Evolutionary conservation across 306 rosid species (phyloP), one percentile per base, ranked within the genome.

Genomic region (Dicorynia guianensis): DNA sequence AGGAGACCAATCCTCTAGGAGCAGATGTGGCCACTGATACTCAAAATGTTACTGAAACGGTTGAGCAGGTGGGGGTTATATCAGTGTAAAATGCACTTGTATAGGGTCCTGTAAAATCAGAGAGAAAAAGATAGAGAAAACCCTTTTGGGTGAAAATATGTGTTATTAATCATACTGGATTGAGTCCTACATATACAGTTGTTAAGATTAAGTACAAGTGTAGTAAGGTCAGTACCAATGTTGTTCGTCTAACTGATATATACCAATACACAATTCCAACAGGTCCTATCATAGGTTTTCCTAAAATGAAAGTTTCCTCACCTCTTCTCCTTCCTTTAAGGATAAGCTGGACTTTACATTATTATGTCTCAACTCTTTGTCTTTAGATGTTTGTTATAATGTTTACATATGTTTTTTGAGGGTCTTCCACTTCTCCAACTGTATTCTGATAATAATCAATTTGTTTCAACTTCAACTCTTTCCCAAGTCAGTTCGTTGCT

Each of bases 1-100:
- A 85, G 80, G 77, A 85, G 66, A 53, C 78, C 4, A 77, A 53
- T 53, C 69, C 82, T 82, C 87, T 84, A 78, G 93, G 68, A 56
- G 84, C 42, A 38, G 86, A 67, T n/a, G 30, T 62, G 30, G 74
- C 59, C 18, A 33, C 74, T 43, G 84, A 85, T 71, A 80, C 87
- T 70, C 71, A 80, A 81, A 67, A 79, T 58, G 80, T 68, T 48
- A 61, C 81, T 12, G 89, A 81, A 52, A 60, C 48, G 25, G 90
- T 78, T 40, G 46, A 74, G 63, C 80, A 56, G 79, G 97, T 82
- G 71, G 85, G 80, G 47, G 50, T 73, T 72, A 39, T 56, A 55
- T 43, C 46, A 36, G 43, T 61, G 64, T 35, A 68, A 78, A 47
- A 67, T 20, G 50, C 55, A 57, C 47, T 57, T 68, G 49, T 82